Conservation (phyloP, 2,329 filamentous ascomycete genomes). For the Penicillium sp. region DNA sequence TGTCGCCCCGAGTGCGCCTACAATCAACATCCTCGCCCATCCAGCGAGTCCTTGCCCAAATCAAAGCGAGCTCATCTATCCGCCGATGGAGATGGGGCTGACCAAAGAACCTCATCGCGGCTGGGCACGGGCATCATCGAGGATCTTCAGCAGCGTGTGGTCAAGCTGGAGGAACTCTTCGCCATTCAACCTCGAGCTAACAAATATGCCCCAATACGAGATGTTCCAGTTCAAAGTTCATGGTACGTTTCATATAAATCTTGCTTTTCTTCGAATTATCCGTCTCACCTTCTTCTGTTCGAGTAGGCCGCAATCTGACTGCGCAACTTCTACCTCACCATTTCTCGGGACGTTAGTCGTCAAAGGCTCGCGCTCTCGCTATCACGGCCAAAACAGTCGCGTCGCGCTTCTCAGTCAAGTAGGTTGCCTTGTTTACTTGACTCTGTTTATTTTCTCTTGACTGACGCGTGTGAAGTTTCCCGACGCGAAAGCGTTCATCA, state of each 20-base stretch:
- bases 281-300: background rate
- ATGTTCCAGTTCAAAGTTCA: slow-evolving; percentile 1
- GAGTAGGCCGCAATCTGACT: slow-evolving; percentile 9
- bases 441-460: background rate
- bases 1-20: slow-evolving; percentile 19
- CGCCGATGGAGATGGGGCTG: background rate
- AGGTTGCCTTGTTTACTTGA: background rate
- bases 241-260: slow-evolving; percentile 1
- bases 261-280: background rate
- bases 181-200: slow-evolving; percentile 3
- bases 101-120: background rate
- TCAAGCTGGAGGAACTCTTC: slow-evolving; percentile 21
- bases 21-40: slow-evolving; percentile 11
- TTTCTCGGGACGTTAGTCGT: slow-evolving; percentile 22
- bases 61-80: slow-evolving; percentile 11
- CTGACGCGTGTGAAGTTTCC: slow-evolving; percentile 17
- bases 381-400: slow-evolving; percentile 26
- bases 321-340: slow-evolving; percentile 5
- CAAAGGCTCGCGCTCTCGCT: slow-evolving; percentile 26
- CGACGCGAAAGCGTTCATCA: slow-evolving; percentile 26
- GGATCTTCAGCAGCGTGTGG: slow-evolving; percentile 26
- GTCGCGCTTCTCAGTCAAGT: slow-evolving; percentile 23
- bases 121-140: slow-evolving; percentile 22
- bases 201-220: background rate
- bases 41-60: slow-evolving; percentile 2